Percentiles rank a stretch among this genome's conserved stretches.
Conservation (phyloP, 306 rosid genomes). For the Acacia crassicarpa region DNA sequence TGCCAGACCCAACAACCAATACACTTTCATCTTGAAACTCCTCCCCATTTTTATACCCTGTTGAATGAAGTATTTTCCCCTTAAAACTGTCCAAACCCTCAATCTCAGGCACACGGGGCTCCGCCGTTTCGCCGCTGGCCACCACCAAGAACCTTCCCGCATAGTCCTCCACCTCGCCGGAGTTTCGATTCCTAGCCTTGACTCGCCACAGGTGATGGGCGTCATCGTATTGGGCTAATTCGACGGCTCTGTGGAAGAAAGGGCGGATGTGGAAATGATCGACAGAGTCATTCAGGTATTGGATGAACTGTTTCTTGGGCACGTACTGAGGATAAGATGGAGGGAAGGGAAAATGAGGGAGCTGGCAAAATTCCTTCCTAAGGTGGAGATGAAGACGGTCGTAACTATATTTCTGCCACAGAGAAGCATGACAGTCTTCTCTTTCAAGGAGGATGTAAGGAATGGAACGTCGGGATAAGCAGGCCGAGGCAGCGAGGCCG, state of each 20-base stretch:
- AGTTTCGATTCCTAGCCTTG: slow-evolving; percentile 23
- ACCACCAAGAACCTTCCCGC: slow-evolving; percentile 37
- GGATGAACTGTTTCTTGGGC: slow-evolving; percentile 45
- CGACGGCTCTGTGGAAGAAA: slow-evolving; percentile 40
- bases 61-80: slow-evolving; percentile 61
- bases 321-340: slow-evolving; percentile 46
- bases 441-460: slow-evolving; percentile 58
- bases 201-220: slow-evolving; percentile 40
- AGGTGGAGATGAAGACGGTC: slow-evolving; percentile 68
- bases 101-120: slow-evolving; percentile 52
- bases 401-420: slow-evolving; percentile 65
- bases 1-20: slow-evolving; percentile 75
- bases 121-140: slow-evolving; percentile 62
- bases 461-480: slow-evolving; percentile 40
- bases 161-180: slow-evolving; percentile 47
- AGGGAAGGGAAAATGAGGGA: slow-evolving; percentile 54
- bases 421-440: slow-evolving; percentile 61
- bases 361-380: slow-evolving; percentile 45
- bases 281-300: slow-evolving; percentile 47
- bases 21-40: slow-evolving; percentile 45
- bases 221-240: slow-evolving; percentile 36
- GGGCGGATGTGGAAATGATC: slow-evolving; percentile 53
- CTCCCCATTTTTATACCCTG: slow-evolving; percentile 48
- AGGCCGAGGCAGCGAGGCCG: slow-evolving; percentile 53
- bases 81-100: slow-evolving; percentile 38